Evolutionary conservation across 306 rosid genomes (phyloP), one percentile per base, ranked within the genome.

Genomic region (Biancaea sappan): DNA sequence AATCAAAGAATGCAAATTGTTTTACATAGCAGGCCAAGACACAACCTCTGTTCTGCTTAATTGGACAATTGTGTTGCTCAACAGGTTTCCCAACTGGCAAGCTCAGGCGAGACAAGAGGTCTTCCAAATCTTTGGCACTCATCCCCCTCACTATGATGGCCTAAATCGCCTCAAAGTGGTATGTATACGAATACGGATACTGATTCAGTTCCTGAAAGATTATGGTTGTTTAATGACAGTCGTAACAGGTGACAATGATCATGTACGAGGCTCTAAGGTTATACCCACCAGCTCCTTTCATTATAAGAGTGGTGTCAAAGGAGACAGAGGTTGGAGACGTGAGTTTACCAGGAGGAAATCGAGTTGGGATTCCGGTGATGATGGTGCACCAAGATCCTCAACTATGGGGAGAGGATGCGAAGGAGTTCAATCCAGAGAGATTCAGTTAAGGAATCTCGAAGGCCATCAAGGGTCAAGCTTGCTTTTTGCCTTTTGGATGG

Each of bases 21-120:
- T 84, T 48, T 84, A 80, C 75, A 16, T 72, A 11, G 87, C 77
- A 0, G 87, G 87, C 3, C 87, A 80, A 60, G 87, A 80, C 26
- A 76, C 77, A 0, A 67, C 84, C 4, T 66, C 72, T 16, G 66
- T 29, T 16, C 26, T 84, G 13, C 48, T 83, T 6, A 47, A 69
- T 52, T 83, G 84, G 87, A 72, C 79, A 14, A 16, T 83, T 25
- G 50, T 84, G 35, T 37, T 76, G 2, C 16, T 84, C 1, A 43
- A 73, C 0, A 38, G 38, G 43, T 37, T 50, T 43, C 67, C 48
- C 16, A 13, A 71, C 3, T 83, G 84, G 83, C 86, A 83, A 64
- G 60, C 68, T 13, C 28, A 40, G 31, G 82, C 79, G 18, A 79
- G 84, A 60, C 48, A 65, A 13, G 84, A 83, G 50, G 79, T 80